Evolutionary conservation across 2,329 filamentous ascomycete genomes (phyloP), one percentile per base, ranked within the genome.

Genomic region (Cryphonectria parasitica): DNA sequence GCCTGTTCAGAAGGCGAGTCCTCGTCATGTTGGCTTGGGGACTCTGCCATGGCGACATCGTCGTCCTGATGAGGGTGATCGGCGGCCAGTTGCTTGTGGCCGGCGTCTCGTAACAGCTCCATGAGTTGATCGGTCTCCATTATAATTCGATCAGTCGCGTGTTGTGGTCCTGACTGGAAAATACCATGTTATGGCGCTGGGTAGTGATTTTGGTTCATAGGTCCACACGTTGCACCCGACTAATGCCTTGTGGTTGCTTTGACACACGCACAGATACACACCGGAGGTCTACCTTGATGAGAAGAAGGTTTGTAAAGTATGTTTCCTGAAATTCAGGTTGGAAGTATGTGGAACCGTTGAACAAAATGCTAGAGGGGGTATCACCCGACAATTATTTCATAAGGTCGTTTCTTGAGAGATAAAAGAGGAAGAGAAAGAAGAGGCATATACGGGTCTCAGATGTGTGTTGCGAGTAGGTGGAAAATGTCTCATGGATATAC

Each of bases 1-100:
- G 58, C 61, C 22, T 68, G 66, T 34, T 68, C 66, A 19, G 58
- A 63, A n/a, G 66, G 31, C 43, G 66, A 54, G 66, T 45, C 41
- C 28, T 63, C 56, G 43, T 63, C 66, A 34, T 62, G 56, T 28
- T 63, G 66, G 58, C 60, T 64, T 7, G 60, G 49, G 8, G 60
- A 63, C 17, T 68, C 66, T 17, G 58, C 66, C 66, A 68, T 68
- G 43, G 61, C 60, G 31, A 68, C 49, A 13, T 68, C 66, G 43
- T 52, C 66, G 58, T 63, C 58, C 15, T 64, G 63, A 13, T 19
- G 45, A 49, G 45, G 45, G 45, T 49, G 43, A 19, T 22, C 43
- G 66, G 8, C 66, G 22, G 8, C 28, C 7, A n/a, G 28, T 15
- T 63, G 36, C 28, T 28, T 60, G 41, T 61, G 36, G 7, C 31